A percentile compares a stretch with the other conserved stretches of the same genome.
Conservation (phyloP, 306 rosid species). For the Vigna radiata region DNA sequence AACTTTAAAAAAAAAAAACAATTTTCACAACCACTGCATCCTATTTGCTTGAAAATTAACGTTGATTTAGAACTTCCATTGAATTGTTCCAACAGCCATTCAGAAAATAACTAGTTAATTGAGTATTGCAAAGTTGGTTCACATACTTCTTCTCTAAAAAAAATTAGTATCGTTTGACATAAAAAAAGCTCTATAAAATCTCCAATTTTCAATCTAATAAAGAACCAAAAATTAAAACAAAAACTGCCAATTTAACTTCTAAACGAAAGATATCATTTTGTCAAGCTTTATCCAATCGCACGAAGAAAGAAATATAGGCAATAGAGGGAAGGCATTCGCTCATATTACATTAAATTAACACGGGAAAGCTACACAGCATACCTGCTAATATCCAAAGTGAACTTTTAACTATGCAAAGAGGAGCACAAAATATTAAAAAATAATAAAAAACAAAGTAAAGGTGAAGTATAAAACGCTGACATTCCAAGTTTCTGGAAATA, state of each 20-base stretch:
- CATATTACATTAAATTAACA: constrained; percentile 24
- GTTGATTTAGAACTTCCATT: no score
- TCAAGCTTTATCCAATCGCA: not conserved
- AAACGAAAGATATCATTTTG: not conserved
- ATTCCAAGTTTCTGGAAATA: constrained; percentile 28
- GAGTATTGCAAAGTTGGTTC: no score
- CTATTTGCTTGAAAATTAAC: no score
- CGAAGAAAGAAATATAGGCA: constrained; percentile 7
- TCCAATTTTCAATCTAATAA: no score
- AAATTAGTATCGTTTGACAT: no score
- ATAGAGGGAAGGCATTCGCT: not conserved
- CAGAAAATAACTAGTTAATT: no score
- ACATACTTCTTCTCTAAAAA: no score
- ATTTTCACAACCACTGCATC: no score
- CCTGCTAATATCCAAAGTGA: constrained; percentile 17
- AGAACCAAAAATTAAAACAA: not conserved
- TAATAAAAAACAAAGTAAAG: not conserved
- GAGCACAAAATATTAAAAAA: constrained; percentile 30
- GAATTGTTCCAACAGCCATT: no score
- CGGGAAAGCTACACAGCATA: constrained; percentile 24
- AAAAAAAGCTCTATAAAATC: no score
- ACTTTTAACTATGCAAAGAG: constrained; percentile 42
- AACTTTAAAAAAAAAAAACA: no score
- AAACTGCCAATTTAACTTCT: not conserved
- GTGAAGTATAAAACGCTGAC: constrained; percentile 22